Evolutionary conservation across 768 basidiomycete genomes (phyloP), one percentile per base, ranked within the genome.

Genomic region (Botryobasidium botryosum): DNA sequence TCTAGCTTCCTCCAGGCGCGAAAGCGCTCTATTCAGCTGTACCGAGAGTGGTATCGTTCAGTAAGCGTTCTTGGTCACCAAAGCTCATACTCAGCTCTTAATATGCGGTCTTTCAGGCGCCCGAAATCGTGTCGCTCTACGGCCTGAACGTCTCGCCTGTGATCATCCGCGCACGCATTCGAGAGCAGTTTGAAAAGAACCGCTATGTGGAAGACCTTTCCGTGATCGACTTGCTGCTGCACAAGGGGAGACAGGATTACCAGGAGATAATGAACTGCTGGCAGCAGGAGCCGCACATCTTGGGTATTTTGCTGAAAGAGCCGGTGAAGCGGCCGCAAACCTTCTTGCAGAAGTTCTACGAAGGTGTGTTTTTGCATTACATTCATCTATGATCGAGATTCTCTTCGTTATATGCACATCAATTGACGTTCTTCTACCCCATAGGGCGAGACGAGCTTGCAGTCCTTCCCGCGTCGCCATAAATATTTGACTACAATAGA

Each of bases 221-320:
- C 45, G 75, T 81, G 20, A 75, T 97, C 58, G 88, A 99, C 59
- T 65, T 92, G 36, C 68, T 96, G 53, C 57, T 94, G 32, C 70
- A 80, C 57, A 96, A 96, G 68, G 69, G 74, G 43, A 68, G 75
- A 51, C 80, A 77, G 64, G 88, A 96, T 53, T 85, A 76, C 56
- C 92, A 97, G 68, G 92, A 96, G 68, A 79, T 80, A 43, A 68
- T 94, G 69, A 96, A 96, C 58, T 74, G 72, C 54, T 96, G 90
- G 90, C 90, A 90, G 57, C 81, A 84, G 66, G 71, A 68, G 35
- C 80, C 85, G 49, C 84, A 88, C 56, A 65, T 88, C 25, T 61
- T 77, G 60, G 83, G 82, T 2, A 71, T 82, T 27, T 58, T 86
- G 40, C 60, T 85, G 47, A 59, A 70, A 49, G 63, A 66, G 6